These are phyloP conservation scores for Condylostoma magnum DNA, from an alignment of 169 alveolate genomes.

Conservation along the genomic window DNA sequence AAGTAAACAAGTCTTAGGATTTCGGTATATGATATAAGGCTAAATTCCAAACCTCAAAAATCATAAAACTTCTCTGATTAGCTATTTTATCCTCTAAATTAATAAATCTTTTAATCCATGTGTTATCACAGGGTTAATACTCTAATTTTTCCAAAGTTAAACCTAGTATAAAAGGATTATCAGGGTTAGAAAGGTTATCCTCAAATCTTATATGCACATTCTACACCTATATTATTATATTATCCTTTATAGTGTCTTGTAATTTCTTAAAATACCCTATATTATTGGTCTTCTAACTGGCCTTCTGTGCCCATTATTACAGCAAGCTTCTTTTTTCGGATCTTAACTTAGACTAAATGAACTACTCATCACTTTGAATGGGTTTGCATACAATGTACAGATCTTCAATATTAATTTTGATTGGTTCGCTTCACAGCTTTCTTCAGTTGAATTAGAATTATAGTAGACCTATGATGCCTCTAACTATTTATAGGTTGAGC, in stretches of 20 bases:
- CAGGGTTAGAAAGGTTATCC: slow-evolving; percentile 22
- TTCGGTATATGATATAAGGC: slow-evolving; percentile 15
- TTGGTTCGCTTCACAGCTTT: slow-evolving; percentile 22
- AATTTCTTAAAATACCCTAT: slow-evolving; percentile 2
- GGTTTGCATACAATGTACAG: slow-evolving; percentile 21
- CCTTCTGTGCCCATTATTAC: background rate
- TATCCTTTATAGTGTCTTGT: slow-evolving; percentile 12
- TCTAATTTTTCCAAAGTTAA: slow-evolving; percentile 15
- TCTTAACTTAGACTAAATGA: background rate
- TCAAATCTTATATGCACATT: slow-evolving; percentile 26
- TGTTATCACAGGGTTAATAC: slow-evolving; percentile 11
- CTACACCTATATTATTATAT: slow-evolving; percentile 1
- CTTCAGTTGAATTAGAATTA: slow-evolving; percentile 14
- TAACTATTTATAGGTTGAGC: background rate
- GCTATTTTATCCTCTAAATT: background rate
- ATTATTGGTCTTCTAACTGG: slow-evolving; percentile 4
- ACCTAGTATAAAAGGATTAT: slow-evolving; percentile 14
- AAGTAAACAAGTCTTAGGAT: slow-evolving; percentile 4
- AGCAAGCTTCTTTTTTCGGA: background rate
- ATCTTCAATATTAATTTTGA: slow-evolving; percentile 13
- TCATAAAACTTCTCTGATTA: slow-evolving; percentile 18
- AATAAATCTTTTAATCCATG: slow-evolving; percentile 3
- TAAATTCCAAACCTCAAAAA: slow-evolving; percentile 4
- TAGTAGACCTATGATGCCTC: slow-evolving; percentile 14
- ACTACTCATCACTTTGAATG: background rate